A percentile compares a stretch with the other conserved stretches of the same genome.
phyloP scores from a whole-genome alignment of 1,284 basidiomycete genomes.

The Sporisorium reilianum region DNA sequence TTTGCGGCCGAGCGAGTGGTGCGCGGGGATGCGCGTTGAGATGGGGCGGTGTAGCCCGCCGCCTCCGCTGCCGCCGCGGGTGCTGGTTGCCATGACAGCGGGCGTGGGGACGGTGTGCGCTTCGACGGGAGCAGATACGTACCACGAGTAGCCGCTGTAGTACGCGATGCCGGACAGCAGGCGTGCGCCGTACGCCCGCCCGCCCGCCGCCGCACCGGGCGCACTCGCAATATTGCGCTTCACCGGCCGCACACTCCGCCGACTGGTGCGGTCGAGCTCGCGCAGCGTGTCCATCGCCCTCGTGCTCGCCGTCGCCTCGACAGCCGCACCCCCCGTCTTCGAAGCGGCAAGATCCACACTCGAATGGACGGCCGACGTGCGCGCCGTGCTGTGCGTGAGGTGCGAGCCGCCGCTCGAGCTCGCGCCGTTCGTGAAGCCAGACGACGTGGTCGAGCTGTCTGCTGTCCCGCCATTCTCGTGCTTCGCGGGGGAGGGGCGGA shows the following conservation, averaged over 20 bases:
- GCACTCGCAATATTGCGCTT: constrained; percentile 21
- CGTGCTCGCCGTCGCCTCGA: constrained; percentile 1
- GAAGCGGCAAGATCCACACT: constrained; percentile 4
- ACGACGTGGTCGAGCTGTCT: constrained; percentile 12
- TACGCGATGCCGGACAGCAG: constrained; percentile 26
- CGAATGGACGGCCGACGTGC: constrained; percentile 17
- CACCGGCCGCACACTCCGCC: constrained; percentile 10
- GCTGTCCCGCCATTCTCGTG: too few relatives aligned
- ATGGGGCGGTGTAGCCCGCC: constrained; percentile 16
- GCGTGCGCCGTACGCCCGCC: constrained; percentile 16
- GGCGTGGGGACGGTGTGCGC: neutral
- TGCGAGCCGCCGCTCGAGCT: constrained; percentile 11
- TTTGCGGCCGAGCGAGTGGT: constrained; percentile 22
- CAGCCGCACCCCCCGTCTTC: neutral
- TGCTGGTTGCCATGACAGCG: neutral
- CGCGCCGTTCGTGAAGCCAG: constrained; percentile 10
- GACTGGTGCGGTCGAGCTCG: constrained; percentile 19
- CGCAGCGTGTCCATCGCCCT: constrained; percentile 27
- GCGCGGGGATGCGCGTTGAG: constrained; percentile 19
- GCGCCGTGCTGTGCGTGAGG: constrained; percentile 12
- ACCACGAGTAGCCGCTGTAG: constrained; percentile 34
- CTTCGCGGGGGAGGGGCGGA: too few relatives aligned
- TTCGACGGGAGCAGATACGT: constrained; percentile 9
- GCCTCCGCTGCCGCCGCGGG: neutral
- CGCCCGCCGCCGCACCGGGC: neutral